These are phyloP conservation scores for Ogataea neopini DNA, from an alignment of 805 yeast species.

Conservation along the genomic window DNA sequence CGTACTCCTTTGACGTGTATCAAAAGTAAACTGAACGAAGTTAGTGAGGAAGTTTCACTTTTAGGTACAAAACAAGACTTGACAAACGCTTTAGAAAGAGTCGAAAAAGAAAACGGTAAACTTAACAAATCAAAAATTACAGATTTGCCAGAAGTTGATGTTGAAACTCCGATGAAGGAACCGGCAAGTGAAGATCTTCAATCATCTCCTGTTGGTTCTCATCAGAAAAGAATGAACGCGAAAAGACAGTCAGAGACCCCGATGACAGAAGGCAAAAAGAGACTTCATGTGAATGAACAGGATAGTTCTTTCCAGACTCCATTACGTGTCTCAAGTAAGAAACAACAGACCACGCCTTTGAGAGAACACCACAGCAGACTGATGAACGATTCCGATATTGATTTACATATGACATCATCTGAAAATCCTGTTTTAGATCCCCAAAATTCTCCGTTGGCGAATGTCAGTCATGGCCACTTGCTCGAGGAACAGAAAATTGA, in stretches of 20 bases:
- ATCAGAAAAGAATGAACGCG: slow-evolving; percentile 18
- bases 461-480: slow-evolving; percentile 31
- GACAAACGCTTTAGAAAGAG: slow-evolving; percentile 20
- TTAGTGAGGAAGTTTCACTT: slow-evolving; percentile 13
- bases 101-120: slow-evolving; percentile 22
- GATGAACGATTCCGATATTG: slow-evolving; percentile 24
- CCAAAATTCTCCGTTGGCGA: slow-evolving; percentile 34
- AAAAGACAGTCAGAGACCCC: slow-evolving; percentile 22
- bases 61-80: slow-evolving; percentile 29
- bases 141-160: slow-evolving; percentile 1
- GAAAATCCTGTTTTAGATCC: slow-evolving; percentile 23
- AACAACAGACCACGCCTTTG: slow-evolving; percentile 19
- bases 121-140: background rate
- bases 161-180: slow-evolving; percentile 12
- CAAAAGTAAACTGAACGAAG: slow-evolving; percentile 20
- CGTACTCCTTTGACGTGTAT: slow-evolving; percentile 30
- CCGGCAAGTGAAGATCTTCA: slow-evolving; percentile 19
- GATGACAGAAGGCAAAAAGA: slow-evolving; percentile 7
- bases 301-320: slow-evolving; percentile 27
- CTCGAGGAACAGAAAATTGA: slow-evolving; percentile 26
- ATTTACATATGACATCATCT: slow-evolving; percentile 13
- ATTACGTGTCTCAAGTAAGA: slow-evolving; percentile 8
- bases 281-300: slow-evolving; percentile 11
- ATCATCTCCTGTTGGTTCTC: slow-evolving; percentile 28
- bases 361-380: slow-evolving; percentile 30